Conservation (phyloP, 768 basidiomycete genomes). For the Boletales sp. region DNA sequence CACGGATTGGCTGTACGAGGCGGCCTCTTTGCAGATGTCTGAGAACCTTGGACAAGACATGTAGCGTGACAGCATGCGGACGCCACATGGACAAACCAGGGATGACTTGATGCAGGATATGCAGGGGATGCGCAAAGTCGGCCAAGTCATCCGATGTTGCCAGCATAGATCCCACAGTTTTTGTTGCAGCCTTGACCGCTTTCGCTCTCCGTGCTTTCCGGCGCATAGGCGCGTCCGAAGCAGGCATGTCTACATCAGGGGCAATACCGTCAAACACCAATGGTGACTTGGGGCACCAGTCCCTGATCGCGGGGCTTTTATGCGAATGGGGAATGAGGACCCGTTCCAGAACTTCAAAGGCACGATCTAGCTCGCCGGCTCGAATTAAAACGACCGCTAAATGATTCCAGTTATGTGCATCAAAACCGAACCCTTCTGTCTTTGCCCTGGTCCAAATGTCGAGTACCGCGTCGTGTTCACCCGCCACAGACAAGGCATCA, state of each 20-base stretch:
- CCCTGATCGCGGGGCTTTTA: conserved; percentile 25
- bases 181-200: conserved; percentile 19
- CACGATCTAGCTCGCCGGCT: conserved; percentile 77
- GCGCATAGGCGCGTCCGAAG: conserved; percentile 30
- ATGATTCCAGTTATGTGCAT: conserved; percentile 91
- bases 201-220: conserved; percentile 22
- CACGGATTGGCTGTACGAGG: conserved; percentile 40
- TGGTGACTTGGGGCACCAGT: conserved; percentile 36
- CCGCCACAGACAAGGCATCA: conserved; percentile 64
- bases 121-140: conserved; percentile 58
- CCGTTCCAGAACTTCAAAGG: conserved; percentile 77
- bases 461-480: conserved; percentile 58
- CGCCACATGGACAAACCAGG: conserved; percentile 66
- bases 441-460: conserved; percentile 64
- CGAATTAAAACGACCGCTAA: conserved; percentile 71
- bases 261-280: conserved; percentile 33
- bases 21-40: conserved; percentile 49
- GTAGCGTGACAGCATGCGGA: conserved; percentile 51
- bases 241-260: conserved; percentile 23
- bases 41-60: conserved; percentile 44
- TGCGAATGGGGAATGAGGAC: conserved; percentile 63
- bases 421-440: conserved; percentile 66
- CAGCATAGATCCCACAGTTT: conserved; percentile 12
- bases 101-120: conserved; percentile 58
- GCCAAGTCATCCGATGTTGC: conserved; percentile 17